Conservation (phyloP, 192 early-diverging fungal genomes). For the Podila horticola region DNA sequence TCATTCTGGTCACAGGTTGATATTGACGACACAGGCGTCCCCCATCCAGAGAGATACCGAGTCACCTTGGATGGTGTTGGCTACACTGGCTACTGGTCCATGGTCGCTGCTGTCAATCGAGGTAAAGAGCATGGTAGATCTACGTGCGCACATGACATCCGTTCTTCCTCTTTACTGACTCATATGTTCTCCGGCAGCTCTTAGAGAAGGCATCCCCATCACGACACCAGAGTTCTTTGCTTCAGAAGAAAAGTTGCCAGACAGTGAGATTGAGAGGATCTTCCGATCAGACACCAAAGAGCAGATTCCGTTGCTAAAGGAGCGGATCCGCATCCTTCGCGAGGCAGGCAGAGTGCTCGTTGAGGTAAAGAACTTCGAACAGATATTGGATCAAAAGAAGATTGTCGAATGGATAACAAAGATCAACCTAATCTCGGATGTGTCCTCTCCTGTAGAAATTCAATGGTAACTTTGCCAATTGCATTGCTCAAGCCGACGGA, state of each 20-base stretch:
- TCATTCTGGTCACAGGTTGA: slow-evolving; percentile 83
- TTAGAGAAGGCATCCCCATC: slow-evolving; percentile 68
- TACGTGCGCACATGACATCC: not conserved
- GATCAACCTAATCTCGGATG: not conserved
- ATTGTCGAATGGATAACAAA: not conserved
- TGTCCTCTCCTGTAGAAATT: slow-evolving; percentile 56
- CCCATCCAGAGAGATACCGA: slow-evolving; percentile 63
- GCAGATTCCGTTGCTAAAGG: slow-evolving; percentile 66
- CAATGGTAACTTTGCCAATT: slow-evolving; percentile 69
- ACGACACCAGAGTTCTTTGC: slow-evolving; percentile 67
- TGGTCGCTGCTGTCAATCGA: slow-evolving; percentile 81
- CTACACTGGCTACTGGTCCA: slow-evolving; percentile 86
- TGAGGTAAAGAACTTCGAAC: slow-evolving; percentile 38
- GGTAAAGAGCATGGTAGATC: slow-evolving; percentile 38
- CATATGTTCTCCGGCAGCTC: slow-evolving; percentile 34
- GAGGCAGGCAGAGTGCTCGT: slow-evolving; percentile 77
- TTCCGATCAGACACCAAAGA: slow-evolving; percentile 74
- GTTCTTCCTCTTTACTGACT: not conserved
- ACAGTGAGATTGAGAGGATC: slow-evolving; percentile 58
- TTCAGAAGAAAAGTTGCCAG: slow-evolving; percentile 31
- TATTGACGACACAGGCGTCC: slow-evolving; percentile 49
- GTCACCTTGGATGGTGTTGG: slow-evolving; percentile 63
- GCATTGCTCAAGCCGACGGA: slow-evolving; percentile 58
- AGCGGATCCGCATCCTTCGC: slow-evolving; percentile 70
- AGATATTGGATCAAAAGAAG: too few relatives aligned